Base-by-base conservation (phyloP, 805 yeast species). In the Lipomyces kockii region DNA sequence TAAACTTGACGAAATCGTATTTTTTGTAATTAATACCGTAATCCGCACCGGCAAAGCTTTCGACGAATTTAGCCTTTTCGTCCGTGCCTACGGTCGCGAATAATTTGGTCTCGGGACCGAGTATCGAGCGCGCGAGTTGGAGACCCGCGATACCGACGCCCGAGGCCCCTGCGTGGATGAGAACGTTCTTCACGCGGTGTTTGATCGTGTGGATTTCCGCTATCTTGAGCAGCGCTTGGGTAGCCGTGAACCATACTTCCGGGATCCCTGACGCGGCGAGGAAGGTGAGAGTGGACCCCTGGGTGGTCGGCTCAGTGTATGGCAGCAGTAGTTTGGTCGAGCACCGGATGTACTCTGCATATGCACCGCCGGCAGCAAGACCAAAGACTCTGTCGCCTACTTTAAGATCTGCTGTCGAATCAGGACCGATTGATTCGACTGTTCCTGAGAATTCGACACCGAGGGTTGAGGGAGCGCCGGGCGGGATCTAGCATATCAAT, bases 391-490 rank as follows among this genome's bases (percentile, higher is more conserved):
- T 63, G 52, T 79, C 80, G 8, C 80, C 81, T 3, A 71, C 73
- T 11, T 58, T 49, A 20, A 67, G 61, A 22, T 51, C 14, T 7
- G 60, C 9, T 22, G 78, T 70, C 6, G 66, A 66, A 8, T 82
- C 82, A 9, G 79, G 37, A 6, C 64, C 62, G 29, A 67, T 34
- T 0, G 49, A 32, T 3, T 22, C 58, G 39, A 80, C 67, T 4
- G 65, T 64, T 7, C 83, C 83, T 14, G 80, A 71, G 63, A 79
- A 80, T 64, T 79, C 82, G 3, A 77, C 79, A 12, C 83, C 83
- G 7, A 79, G 70, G 9, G 75, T 76, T 32, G 64, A 54, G 20
- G 78, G 70, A 3, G 76, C 77, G 11, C 71, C 71, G 1, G 77
- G 74, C 7, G 80, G 80, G 3, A 74, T 59, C 68, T 65, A 49